Base-by-base conservation (phyloP, 2,329 filamentous ascomycete genomes). In the Plenodomus tracheiphilus region DNA sequence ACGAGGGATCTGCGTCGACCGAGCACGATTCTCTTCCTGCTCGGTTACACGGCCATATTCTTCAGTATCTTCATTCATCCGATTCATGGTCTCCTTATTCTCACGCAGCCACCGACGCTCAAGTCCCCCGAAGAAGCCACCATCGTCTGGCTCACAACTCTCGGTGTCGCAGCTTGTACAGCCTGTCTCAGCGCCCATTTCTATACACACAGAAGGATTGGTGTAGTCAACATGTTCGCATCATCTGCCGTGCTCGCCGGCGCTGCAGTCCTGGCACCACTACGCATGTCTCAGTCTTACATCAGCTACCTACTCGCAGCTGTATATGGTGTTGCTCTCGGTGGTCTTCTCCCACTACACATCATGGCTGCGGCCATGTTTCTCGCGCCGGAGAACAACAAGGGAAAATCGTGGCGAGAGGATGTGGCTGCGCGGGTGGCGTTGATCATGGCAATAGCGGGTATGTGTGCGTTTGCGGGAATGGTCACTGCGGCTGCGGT, bases 61-160 rank as follows among this genome's bases (percentile, higher is more conserved):
- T 46, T 38, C 16, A 37, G 13, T 22, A 18, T 56, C 32, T 59
- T 56, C 47, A 43, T 51, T 35, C 53, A 22, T 25, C 61, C 55
- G 10, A 49, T 46, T 7, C 58, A 41, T 40, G 37, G 51, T 22
- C 13, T 55, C 15, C 50, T 53, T 34, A 41, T 58, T 15, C 32
- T 52, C 19, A 43, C 43, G 35, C 54, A 19, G 17, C 20, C 42
- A 2, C 49, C 43, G 0, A 39, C 46, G 4, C 42, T 34, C 38
- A 36, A 39, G 4, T 46, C n/a, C 5, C 55, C 62, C 0, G 42
- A 52, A 3, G 17, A 15, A 9, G 43, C 41, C 1, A 8, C 39
- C 2, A 49, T 41, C 32, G n/a, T 39, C 0, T 37, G 53, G 2
- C 35, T 64, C 10, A 22, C 49, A 0, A 44, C 51, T 2, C 42